A percentile compares a stretch with the other conserved stretches of the same genome.
phyloP scores from a whole-genome alignment of 108 stramenopile species.

The Fragilariopsis cylindrus region DNA sequence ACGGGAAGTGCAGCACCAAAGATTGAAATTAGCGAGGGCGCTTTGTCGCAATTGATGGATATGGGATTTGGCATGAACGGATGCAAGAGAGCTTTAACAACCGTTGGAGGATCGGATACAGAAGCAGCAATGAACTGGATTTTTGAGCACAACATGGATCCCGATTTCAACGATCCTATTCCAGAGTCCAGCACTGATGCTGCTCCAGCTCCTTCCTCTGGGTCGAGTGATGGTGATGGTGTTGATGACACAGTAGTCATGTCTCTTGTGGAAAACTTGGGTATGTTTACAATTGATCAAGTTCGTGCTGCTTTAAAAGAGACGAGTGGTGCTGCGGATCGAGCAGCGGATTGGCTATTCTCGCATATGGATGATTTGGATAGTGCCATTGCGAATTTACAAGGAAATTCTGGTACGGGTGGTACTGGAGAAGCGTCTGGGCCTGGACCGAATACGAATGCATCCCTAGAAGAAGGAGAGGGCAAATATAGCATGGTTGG shows the following conservation, averaged over 20 bases:
- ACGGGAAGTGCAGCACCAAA: slow-evolving; percentile 23
- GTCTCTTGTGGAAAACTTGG: slow-evolving; percentile 84
- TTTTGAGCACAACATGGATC: slow-evolving; percentile 92
- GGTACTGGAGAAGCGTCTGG: slow-evolving; percentile 30
- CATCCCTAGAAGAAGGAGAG: slow-evolving; percentile 75
- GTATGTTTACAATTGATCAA: slow-evolving; percentile 91
- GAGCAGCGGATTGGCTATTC: slow-evolving; percentile 98
- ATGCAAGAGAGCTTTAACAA: slow-evolving; percentile 88
- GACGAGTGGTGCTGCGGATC: slow-evolving; percentile 82
- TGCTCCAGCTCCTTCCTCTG: slow-evolving; percentile 33
- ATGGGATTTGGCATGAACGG: slow-evolving; percentile 98
- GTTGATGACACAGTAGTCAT: slow-evolving; percentile 75
- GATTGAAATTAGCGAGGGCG: slow-evolving; percentile 70
- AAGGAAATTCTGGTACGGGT: slow-evolving; percentile 16
- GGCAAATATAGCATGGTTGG: slow-evolving; percentile 91
- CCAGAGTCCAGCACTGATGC: slow-evolving; percentile 47
- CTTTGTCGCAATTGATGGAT: slow-evolving; percentile 89
- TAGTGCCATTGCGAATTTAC: slow-evolving; percentile 78
- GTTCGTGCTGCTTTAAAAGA: slow-evolving; percentile 88
- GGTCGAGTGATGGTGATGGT: slow-evolving; percentile 19
- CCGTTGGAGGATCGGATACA: slow-evolving; percentile 85
- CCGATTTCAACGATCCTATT: slow-evolving; percentile 96
- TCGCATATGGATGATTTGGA: slow-evolving; percentile 94
- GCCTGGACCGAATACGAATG: slow-evolving; percentile 18
- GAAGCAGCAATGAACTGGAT: slow-evolving; percentile 99